Conservation (phyloP, 2,329 filamentous ascomycete genomes). For the Pseudogymnoascus sp. region DNA sequence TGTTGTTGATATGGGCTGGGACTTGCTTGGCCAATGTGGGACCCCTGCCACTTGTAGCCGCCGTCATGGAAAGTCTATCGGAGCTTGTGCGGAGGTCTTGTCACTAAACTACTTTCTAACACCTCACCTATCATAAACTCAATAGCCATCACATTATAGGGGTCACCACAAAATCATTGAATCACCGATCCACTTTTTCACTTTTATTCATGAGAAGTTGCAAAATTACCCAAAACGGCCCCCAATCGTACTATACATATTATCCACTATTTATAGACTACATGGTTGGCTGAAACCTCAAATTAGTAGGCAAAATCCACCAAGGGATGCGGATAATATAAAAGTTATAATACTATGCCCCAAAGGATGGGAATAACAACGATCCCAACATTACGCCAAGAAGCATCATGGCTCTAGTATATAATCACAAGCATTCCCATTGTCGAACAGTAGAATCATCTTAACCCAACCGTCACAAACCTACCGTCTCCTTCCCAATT, state of each 20-base stretch:
- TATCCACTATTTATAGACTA: not conserved
- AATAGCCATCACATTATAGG: not conserved
- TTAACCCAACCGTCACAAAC: not conserved
- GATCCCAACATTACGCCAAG: not conserved
- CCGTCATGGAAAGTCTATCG: conserved; percentile 4
- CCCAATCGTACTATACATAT: not conserved
- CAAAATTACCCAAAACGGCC: not conserved
- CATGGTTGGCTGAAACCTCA: not conserved
- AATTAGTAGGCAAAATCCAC: not conserved
- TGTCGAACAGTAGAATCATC: not conserved
- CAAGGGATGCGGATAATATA: not conserved
- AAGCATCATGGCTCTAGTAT: not conserved
- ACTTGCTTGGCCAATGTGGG: conserved; percentile 1
- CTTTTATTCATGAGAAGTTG: not conserved
- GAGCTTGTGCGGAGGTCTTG: not conserved
- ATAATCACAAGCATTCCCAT: not conserved
- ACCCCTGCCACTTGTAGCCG: conserved; percentile 4
- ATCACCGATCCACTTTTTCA: not conserved
- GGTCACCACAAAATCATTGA: conserved; percentile 5
- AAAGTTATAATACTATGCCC: not conserved
- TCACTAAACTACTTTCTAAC: conserved; percentile 6
- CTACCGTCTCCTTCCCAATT: not conserved
- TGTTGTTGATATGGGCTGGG: conserved; percentile 4
- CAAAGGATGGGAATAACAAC: not conserved
- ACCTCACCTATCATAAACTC: conserved; percentile 2